phyloP scores from a whole-genome alignment of 2,329 filamentous ascomycete genomes.

The Trichophyton equinum region DNA sequence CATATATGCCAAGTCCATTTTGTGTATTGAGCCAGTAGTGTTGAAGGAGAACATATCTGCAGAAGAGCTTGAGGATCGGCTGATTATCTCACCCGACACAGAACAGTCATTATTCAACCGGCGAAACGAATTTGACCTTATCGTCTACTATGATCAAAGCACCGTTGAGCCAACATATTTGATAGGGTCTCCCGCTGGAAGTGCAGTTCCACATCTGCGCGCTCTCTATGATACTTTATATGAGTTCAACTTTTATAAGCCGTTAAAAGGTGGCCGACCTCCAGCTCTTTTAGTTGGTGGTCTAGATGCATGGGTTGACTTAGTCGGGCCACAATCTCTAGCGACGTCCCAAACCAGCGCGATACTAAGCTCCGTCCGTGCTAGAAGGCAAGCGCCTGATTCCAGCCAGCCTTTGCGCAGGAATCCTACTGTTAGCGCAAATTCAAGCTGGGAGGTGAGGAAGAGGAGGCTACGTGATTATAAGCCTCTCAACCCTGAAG shows the following conservation, averaged over 20 bases:
- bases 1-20: constrained; percentile 67
- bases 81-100: constrained; percentile 36
- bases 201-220: constrained; percentile 46
- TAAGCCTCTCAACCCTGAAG: constrained; percentile 65
- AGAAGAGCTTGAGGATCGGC: constrained; percentile 44
- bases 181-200: constrained; percentile 33
- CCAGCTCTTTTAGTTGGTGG: constrained; percentile 75
- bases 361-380: constrained; percentile 34
- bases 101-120: constrained; percentile 66
- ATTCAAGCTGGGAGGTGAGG: constrained; percentile 42
- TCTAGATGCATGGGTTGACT: constrained; percentile 70
- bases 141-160: constrained; percentile 78
- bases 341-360: constrained; percentile 44
- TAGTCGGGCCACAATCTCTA: constrained; percentile 60
- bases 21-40: constrained; percentile 80
- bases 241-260: constrained; percentile 70
- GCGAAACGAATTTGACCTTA: constrained; percentile 63
- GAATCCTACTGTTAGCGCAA: constrained; percentile 39
- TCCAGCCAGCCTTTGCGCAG: constrained; percentile 40
- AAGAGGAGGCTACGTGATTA: constrained; percentile 47
- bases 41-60: constrained; percentile 55
- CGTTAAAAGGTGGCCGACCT: constrained; percentile 49
- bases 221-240: constrained; percentile 67
- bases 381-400: constrained; percentile 21
- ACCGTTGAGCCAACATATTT: constrained; percentile 49